A percentile compares a stretch with the other conserved stretches of the same genome.
Conservation (phyloP, 2,329 filamentous ascomycete genomes). For the Atkinsonella hypoxylon region DNA sequence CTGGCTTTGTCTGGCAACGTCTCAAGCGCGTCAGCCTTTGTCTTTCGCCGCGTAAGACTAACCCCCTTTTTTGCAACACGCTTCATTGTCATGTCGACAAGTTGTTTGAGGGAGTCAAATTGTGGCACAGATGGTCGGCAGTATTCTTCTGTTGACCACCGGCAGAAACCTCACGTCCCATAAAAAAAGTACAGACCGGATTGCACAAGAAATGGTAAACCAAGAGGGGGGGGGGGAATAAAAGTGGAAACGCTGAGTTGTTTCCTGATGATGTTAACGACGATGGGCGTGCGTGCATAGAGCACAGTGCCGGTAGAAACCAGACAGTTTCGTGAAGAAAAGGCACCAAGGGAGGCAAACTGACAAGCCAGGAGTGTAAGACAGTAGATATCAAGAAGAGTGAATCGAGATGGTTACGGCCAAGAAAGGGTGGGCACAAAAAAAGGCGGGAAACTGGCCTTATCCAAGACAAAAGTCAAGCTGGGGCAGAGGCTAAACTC, state of each 20-base stretch:
- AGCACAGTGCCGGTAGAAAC: not conserved
- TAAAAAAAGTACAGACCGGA: not conserved
- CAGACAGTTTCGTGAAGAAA: not conserved
- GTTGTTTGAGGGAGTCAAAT: not conserved
- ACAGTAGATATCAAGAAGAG: constrained; percentile 6
- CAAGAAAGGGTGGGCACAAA: constrained; percentile 3
- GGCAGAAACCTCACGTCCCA: not conserved
- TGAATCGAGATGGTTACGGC: too few relatives aligned
- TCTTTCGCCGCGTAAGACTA: constrained; percentile 20
- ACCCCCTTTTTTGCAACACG: constrained; percentile 16
- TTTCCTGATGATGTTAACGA: not conserved
- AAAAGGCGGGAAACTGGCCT: not conserved
- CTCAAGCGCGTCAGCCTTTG: constrained; percentile 24
- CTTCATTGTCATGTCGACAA: constrained; percentile 10
- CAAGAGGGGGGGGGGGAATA: not conserved
- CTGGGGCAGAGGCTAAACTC: not conserved
- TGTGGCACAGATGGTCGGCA: not conserved
- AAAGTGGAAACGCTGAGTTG: not conserved
- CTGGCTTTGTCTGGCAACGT: constrained; percentile 22
- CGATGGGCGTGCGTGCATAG: not conserved
- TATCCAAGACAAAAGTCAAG: not conserved
- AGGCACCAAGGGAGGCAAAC: not conserved
- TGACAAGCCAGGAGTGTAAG: constrained; percentile 1
- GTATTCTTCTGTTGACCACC: not conserved
- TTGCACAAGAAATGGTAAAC: not conserved